A percentile compares a stretch with the other conserved stretches of the same genome.
Conservation (phyloP, 2,329 filamentous ascomycete genomes). For the Aspergillus niger region DNA sequence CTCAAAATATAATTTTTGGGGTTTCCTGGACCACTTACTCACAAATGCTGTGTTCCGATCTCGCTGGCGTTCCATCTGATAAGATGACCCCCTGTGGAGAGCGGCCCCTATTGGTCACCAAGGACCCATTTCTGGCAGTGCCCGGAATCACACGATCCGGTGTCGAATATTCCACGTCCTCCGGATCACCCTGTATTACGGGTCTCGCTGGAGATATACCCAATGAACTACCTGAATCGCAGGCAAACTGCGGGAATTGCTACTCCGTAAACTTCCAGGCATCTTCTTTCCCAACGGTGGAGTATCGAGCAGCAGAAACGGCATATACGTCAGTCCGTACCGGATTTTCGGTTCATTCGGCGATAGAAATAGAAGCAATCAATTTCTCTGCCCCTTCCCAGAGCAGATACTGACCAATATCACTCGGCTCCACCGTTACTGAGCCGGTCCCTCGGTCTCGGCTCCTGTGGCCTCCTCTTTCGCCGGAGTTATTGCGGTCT, state of each 20-base stretch:
- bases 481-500: not conserved
- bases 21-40: not conserved
- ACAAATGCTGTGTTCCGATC: not conserved
- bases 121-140: not conserved
- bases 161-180: not conserved
- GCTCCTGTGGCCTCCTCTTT: not conserved
- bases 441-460: constrained; percentile 8
- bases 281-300: not conserved
- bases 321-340: not conserved
- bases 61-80: constrained; percentile 5
- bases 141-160: constrained; percentile 6
- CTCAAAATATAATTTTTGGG: not conserved
- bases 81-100: not conserved
- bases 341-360: not conserved
- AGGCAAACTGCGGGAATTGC: not conserved
- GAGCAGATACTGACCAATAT: not conserved
- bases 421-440: constrained; percentile 8
- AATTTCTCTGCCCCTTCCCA: not conserved
- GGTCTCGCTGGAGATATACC: not conserved
- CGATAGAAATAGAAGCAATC: not conserved
- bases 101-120: not conserved
- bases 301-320: not conserved
- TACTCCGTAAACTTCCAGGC: not conserved
- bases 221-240: not conserved
- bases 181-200: not conserved